phyloP scores from a whole-genome alignment of 1,284 basidiomycete genomes.

The Cryptococcus hybrid region DNA sequence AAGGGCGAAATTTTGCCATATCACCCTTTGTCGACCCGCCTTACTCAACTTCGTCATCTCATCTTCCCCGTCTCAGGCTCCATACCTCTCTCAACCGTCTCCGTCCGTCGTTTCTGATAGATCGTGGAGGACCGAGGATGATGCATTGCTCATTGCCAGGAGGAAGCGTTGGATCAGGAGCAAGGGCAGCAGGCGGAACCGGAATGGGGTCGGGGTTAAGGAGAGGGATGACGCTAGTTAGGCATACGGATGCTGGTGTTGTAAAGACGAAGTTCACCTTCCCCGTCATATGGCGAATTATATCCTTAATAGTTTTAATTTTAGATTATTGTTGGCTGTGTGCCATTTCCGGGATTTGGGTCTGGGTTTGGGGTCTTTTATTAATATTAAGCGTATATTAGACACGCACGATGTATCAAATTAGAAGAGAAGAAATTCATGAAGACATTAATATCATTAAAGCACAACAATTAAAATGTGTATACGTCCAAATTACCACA shows the following conservation, averaged over 20 bases:
- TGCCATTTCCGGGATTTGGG: too few species aligned
- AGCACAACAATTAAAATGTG: too few species aligned
- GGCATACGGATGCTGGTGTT: slow-evolving; percentile 12
- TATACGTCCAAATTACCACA: too few species aligned
- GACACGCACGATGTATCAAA: too few species aligned
- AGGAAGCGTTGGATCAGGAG: not conserved
- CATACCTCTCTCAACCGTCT: not conserved
- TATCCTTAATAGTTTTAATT: slow-evolving; percentile 5
- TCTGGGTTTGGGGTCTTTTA: too few species aligned
- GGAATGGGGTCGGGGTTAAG: not conserved
- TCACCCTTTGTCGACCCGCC: slow-evolving; percentile 8
- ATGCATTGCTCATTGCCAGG: not conserved
- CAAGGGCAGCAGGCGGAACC: not conserved
- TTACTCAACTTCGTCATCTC: not conserved
- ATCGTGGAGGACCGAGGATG: slow-evolving; percentile 18
- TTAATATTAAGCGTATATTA: too few species aligned
- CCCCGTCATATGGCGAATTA: slow-evolving; percentile 17
- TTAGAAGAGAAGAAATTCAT: too few species aligned
- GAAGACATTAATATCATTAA: too few species aligned
- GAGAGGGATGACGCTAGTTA: slow-evolving; percentile 13
- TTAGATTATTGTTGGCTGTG: too few species aligned
- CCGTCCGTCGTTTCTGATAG: slow-evolving; percentile 4
- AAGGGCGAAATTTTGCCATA: not conserved
- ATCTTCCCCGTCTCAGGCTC: not conserved
- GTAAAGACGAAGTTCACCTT: slow-evolving; percentile 6